A percentile compares a stretch with the other conserved stretches of the same genome.
Evolutionary conservation across 2,329 filamentous ascomycete genomes (phyloP).

Genomic region (Endothia cerciana): DNA sequence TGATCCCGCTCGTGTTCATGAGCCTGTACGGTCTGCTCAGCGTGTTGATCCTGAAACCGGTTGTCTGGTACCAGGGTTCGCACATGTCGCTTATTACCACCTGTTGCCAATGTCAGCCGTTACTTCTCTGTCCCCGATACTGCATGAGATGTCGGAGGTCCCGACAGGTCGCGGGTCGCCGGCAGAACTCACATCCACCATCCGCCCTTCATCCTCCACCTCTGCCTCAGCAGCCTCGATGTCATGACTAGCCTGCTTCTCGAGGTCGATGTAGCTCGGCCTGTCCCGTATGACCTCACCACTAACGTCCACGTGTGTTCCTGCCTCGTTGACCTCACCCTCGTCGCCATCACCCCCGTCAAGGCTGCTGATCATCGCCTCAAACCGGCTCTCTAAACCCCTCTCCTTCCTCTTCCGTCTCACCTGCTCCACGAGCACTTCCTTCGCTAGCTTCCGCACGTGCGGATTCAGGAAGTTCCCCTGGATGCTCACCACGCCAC

Average conservation of each 20-base stretch:
- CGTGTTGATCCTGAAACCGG: constrained; percentile 80
- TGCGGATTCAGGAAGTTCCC: constrained; percentile 82
- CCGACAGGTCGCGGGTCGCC: not conserved
- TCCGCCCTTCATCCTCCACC: constrained; percentile 52
- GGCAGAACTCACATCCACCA: constrained; percentile 67
- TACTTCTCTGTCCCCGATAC: not conserved
- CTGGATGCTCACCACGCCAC: constrained; percentile 91
- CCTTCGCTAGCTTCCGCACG: constrained; percentile 77
- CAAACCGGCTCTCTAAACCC: constrained; percentile 18
- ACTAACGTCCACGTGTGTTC: constrained; percentile 28
- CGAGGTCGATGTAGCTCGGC: constrained; percentile 69
- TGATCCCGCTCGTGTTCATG: constrained; percentile 96
- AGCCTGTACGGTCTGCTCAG: constrained; percentile 99
- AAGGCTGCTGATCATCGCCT: constrained; percentile 24
- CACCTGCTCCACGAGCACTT: constrained; percentile 68
- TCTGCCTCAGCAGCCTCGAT: constrained; percentile 38
- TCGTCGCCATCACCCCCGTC: constrained; percentile 5
- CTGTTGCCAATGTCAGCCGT: constrained; percentile 38
- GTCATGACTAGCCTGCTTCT: constrained; percentile 46
- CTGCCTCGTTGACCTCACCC: constrained; percentile 31
- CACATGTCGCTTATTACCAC: constrained; percentile 99
- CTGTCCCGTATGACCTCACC: constrained; percentile 41
- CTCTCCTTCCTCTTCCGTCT: constrained; percentile 47
- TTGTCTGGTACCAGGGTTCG: constrained; percentile 86
- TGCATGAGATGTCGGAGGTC: not conserved